These are phyloP conservation scores for Hypoxylon sp. DNA, from an alignment of 2,329 filamentous ascomycete species.

Conservation along the genomic window DNA sequence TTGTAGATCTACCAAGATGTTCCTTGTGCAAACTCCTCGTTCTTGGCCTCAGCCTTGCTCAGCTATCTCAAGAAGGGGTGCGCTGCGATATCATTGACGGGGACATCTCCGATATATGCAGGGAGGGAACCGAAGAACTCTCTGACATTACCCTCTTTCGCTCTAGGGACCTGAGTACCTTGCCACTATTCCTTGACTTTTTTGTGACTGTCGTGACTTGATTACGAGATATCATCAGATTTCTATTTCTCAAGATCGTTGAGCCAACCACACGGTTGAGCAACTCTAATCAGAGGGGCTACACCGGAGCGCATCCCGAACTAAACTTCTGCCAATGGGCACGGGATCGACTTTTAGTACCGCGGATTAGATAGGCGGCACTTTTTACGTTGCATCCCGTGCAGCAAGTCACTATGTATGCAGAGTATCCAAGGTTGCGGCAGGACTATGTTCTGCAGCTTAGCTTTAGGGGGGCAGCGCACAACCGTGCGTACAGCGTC, in stretches of 20 bases:
- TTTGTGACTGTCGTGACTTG: conserved; percentile 1
- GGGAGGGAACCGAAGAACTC: conserved; percentile 9
- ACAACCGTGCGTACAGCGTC: no score
- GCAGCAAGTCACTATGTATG: conserved; percentile 15
- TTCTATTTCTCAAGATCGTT: conserved; percentile 33
- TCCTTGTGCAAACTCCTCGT: conserved; percentile 19
- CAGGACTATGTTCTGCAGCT: conserved; percentile 1
- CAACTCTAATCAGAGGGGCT: conserved; percentile 34
- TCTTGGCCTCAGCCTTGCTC: conserved; percentile 20
- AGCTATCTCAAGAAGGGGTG: conserved; percentile 6
- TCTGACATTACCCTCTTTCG: conserved; percentile 1
- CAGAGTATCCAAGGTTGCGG: background rate
- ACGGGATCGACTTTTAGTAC: conserved; percentile 37
- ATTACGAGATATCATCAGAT: conserved; percentile 30
- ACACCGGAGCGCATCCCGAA: conserved; percentile 31
- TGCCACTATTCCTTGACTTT: conserved; percentile 13
- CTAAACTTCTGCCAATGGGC: conserved; percentile 21
- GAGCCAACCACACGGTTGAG: conserved; percentile 29
- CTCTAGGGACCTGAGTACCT: conserved; percentile 5
- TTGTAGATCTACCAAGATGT: conserved; percentile 35
- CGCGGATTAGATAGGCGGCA: conserved; percentile 29
- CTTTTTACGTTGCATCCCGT: conserved; percentile 31
- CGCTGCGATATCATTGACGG: conserved; percentile 15
- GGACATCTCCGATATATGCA: conserved; percentile 19
- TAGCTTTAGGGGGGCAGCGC: conserved; percentile 9